These are phyloP conservation scores for Euphorbia schlechtendalii DNA, from an alignment of 441 rosid species.

Conservation along the genomic window DNA sequence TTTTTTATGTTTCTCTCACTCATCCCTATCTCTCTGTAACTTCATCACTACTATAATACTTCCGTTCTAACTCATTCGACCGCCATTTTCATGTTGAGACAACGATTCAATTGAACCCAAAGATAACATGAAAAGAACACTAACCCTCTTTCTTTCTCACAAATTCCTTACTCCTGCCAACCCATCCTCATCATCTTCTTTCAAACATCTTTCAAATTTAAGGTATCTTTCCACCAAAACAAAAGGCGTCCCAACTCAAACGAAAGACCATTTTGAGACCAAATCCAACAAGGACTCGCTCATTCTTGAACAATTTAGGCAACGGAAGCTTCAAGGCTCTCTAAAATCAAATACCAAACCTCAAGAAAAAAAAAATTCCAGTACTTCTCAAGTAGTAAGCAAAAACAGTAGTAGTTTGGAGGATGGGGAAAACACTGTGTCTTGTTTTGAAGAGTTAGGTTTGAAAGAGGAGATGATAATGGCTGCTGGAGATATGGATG, in stretches of 20 bases:
- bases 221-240: slow-evolving; percentile 17
- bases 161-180: slow-evolving; percentile 10
- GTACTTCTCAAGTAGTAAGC: slow-evolving; percentile 8
- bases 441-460: slow-evolving; percentile 60
- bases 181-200: slow-evolving; percentile 7
- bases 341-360: slow-evolving; percentile 9
- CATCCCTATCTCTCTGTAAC: too few relatives aligned
- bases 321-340: slow-evolving; percentile 29
- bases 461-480: slow-evolving; percentile 62
- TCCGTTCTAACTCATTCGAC: too few relatives aligned
- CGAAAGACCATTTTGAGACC: neutral
- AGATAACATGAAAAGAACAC: slow-evolving; percentile 15
- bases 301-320: slow-evolving; percentile 37
- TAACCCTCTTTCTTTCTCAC: slow-evolving; percentile 7
- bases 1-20: too few relatives aligned
- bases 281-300: slow-evolving; percentile 24
- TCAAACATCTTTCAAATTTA: neutral
- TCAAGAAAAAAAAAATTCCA: neutral
- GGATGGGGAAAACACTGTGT: slow-evolving; percentile 22
- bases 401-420: slow-evolving; percentile 1
- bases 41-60: too few relatives aligned
- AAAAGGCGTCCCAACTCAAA: neutral
- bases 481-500: slow-evolving; percentile 55
- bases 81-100: neutral
- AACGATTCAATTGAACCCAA: neutral